Evolutionary conservation across 495 filamentous ascomycete species (phyloP), one percentile per base, ranked within the genome.

Genomic region (Daldinia childiae): DNA sequence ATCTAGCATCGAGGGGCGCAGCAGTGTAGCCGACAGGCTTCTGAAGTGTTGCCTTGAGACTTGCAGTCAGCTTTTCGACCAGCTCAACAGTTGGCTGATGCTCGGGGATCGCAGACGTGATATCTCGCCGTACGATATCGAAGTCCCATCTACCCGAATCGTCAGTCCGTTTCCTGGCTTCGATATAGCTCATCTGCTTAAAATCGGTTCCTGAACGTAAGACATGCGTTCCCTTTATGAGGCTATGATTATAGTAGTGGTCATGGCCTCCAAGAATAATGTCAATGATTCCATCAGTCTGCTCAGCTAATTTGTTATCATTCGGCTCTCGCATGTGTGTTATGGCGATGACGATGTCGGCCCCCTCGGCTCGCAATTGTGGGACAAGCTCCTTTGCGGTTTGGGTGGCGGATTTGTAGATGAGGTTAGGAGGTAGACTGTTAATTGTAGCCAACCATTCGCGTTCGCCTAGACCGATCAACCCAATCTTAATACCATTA

Each of bases 181-280:
- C 93, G 62, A 97, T 85, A 75, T 97, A 97, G 71, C 91, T 94
- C 4, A 97, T 79, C 69, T 97, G 92, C 79, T 93, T 95, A 79
- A 97, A 97, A 76, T 97, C 94, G 21, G 88, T 91, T 0, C 94
- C 93, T 0, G 92, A 95, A 3, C 94, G 87, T 3, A 97, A 83
- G 2, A 96, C 84, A 73, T 97, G 93, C 4, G 86, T 89, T 14
- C 89, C 88, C 66, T 96, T 95, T 71, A 93, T 84, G 57, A 92
- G 56, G 48, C 85, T 83, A 77, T 97, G 93, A 32, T 83, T 84
- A 71, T 97, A 97, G 76, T 90, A 94, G 73, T 97, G 94, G 66
- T 97, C 94, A 72, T 97, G 94, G 4, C 94, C 94, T 45, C 94
- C 93, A 1, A 97, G 83, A 27, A 97, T 90, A 29, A 97, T 85